A percentile compares a stretch with the other conserved stretches of the same genome.
phyloP scores from a whole-genome alignment of 306 rosid species.

The Cajanus cajan region DNA sequence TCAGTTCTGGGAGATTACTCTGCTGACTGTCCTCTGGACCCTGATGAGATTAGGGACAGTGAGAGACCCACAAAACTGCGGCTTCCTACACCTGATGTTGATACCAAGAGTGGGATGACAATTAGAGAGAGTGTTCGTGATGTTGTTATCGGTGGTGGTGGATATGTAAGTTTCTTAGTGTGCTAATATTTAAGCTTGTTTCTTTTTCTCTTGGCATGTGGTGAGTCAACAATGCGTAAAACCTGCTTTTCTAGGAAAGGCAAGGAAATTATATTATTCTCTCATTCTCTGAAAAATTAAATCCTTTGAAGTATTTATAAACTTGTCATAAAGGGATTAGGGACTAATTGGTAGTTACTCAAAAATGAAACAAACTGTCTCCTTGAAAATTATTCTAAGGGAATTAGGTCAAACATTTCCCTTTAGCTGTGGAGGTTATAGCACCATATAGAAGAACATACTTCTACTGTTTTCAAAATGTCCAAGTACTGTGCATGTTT shows the following conservation, averaged over 20 bases:
- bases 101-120: constrained; percentile 80
- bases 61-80: constrained; percentile 97
- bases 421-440: neutral
- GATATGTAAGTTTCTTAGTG: constrained; percentile 67
- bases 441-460: constrained; percentile 2
- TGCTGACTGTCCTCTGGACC: constrained; percentile 92
- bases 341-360: constrained; percentile 10
- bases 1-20: constrained; percentile 98
- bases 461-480: neutral
- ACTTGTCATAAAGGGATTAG: constrained; percentile 1
- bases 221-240: neutral
- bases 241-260: neutral
- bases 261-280: constrained; percentile 18
- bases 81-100: constrained; percentile 78
- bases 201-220: constrained; percentile 20
- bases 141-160: constrained; percentile 90
- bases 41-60: constrained; percentile 96
- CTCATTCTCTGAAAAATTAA: constrained; percentile 16
- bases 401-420: constrained; percentile 5
- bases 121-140: constrained; percentile 92
- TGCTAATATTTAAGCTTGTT: constrained; percentile 2
- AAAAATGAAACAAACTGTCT: neutral
- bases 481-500: neutral
- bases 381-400: constrained; percentile 7
- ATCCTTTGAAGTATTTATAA: neutral